Evolutionary conservation across 2,329 filamentous ascomycete genomes (phyloP).

Genomic region (Fusarium drepaniforme): DNA sequence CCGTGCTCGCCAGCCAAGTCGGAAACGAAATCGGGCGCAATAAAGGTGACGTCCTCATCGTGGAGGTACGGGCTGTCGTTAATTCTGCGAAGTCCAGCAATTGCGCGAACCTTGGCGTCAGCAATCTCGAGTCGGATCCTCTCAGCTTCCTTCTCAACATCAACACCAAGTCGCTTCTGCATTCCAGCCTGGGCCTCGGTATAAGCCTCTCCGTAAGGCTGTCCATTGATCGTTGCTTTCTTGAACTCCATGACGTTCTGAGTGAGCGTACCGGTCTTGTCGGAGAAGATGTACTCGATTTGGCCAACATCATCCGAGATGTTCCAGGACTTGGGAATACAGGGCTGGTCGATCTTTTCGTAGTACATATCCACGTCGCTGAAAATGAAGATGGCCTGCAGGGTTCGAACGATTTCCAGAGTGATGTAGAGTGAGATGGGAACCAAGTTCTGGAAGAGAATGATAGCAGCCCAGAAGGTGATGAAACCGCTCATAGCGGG

Average conservation of each 20-base stretch:
- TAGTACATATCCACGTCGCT: slow-evolving; percentile 98
- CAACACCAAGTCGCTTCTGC: slow-evolving; percentile 89
- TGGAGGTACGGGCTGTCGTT: slow-evolving; percentile 92
- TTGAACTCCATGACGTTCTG: slow-evolving; percentile 99
- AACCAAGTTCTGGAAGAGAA: slow-evolving; percentile 98
- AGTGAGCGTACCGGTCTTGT: slow-evolving; percentile 96
- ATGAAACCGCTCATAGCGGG: slow-evolving; percentile 89
- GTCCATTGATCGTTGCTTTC: slow-evolving; percentile 96
- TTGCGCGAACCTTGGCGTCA: slow-evolving; percentile 77
- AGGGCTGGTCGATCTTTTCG: slow-evolving; percentile 91
- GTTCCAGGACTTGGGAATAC: slow-evolving; percentile 98
- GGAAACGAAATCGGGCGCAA: slow-evolving; percentile 88
- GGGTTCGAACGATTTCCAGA: slow-evolving; percentile 92
- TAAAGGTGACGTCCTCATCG: slow-evolving; percentile 90
- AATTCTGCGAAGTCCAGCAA: slow-evolving; percentile 78
- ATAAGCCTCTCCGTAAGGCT: slow-evolving; percentile 96
- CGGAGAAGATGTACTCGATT: slow-evolving; percentile 99
- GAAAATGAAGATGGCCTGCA: slow-evolving; percentile 97
- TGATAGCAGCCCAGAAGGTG: slow-evolving; percentile 95
- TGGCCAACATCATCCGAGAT: slow-evolving; percentile 98
- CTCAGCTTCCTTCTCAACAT: slow-evolving; percentile 84
- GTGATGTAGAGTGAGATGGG: slow-evolving; percentile 98
- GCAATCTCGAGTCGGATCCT: slow-evolving; percentile 83
- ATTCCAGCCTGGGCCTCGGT: slow-evolving; percentile 97
- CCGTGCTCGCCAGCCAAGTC: slow-evolving; percentile 86